These are phyloP conservation scores for Claviceps cyperi DNA, from an alignment of 2,329 filamentous ascomycete genomes.

Conservation along the genomic window DNA sequence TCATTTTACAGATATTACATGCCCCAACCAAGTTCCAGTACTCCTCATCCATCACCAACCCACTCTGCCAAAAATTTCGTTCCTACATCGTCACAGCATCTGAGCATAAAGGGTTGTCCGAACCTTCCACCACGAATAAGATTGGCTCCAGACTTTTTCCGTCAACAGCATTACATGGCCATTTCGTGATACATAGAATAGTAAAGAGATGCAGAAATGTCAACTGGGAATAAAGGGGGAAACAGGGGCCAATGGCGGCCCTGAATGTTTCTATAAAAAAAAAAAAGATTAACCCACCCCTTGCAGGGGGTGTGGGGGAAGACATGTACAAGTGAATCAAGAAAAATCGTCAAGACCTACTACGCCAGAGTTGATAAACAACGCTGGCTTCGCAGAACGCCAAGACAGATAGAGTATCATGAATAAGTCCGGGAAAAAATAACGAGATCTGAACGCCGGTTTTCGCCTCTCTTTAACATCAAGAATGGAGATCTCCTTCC, in stretches of 20 bases:
- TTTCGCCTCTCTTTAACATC: background rate
- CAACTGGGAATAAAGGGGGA: background rate
- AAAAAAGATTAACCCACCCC: background rate
- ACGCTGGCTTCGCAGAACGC: background rate
- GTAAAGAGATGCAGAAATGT: background rate
- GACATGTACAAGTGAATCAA: background rate
- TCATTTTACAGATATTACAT: too few relatives aligned
- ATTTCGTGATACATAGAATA: background rate
- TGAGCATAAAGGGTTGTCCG: too few relatives aligned
- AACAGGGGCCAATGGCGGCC: too few relatives aligned
- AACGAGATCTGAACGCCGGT: background rate
- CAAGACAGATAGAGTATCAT: background rate
- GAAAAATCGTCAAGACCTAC: background rate
- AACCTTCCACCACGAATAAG: too few relatives aligned
- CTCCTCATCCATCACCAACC: too few relatives aligned
- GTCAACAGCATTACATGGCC: background rate
- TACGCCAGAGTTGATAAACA: background rate
- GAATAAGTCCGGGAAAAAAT: too few relatives aligned
- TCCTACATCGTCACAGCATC: too few relatives aligned
- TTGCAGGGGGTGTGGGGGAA: background rate
- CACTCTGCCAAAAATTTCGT: too few relatives aligned
- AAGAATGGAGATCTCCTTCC: background rate
- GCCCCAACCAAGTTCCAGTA: too few relatives aligned
- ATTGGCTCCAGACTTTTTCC: too few relatives aligned
- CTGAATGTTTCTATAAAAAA: too few relatives aligned